Evolutionary conservation across 2,329 filamentous ascomycete genomes (phyloP), one percentile per base, ranked within the genome.

Genomic region (Capronia americana): DNA sequence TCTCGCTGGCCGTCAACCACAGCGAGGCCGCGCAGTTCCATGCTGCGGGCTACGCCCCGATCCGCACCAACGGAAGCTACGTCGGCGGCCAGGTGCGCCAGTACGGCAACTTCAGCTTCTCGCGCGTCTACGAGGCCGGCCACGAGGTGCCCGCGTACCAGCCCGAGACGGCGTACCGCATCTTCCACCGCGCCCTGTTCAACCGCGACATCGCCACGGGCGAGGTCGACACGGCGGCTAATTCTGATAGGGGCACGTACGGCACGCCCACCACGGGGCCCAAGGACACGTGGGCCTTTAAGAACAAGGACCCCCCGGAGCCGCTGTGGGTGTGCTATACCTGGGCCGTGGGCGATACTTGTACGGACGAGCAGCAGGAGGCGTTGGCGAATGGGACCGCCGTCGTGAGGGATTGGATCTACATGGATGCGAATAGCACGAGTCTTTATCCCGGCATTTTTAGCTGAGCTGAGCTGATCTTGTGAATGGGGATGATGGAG

Each of bases 251-350:
- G 24, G n/a, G 26, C 1, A 41, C 14, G 2, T 70, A 69, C 60
- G 6, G 20, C 5, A 70, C 66, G 2, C 48, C 28, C 11, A 69
- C 68, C 4, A 57, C 20, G 8, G 68, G 60, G 1, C 61, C 57
- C 10, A 24, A 44, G 6, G 50, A 64, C 17, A 57, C 66, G 10
- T 69, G 58, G 59, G 32, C 46, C 24, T 48, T 67, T 28, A 69
- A 67, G 50, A 64, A 84, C 54, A 70, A 78, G 38, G 76, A 80
- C 1, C 79, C 82, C 0, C 74, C 77, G 2, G 73, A 74, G 26
- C 79, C 80, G 0, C 76, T 74, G 20, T 77, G 78, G 5, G 75
- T 77, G 53, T 86, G 83, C 68, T 85, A 85, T 70, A 74, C 83
- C 23, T 77, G 80, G 58, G 72, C 74, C 4, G 64, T 80, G 34